Evolutionary conservation across 805 yeast species (phyloP).

Genomic region (Aciculoconidium aculeatum): DNA sequence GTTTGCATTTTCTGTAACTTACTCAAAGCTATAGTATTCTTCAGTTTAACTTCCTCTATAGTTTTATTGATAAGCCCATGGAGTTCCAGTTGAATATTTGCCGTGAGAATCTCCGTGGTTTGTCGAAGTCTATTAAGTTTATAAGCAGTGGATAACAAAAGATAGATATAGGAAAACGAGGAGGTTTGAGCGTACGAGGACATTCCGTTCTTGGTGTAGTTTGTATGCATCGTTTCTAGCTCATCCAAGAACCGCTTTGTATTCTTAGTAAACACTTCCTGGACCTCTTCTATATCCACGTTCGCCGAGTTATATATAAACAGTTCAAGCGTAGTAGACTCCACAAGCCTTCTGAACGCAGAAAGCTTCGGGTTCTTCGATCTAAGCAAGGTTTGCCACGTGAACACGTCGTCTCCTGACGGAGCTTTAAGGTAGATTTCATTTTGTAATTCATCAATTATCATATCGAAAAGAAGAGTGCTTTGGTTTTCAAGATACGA

Average conservation of each 20-base stretch:
- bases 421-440: conserved; percentile 54
- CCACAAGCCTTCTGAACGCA: conserved; percentile 28
- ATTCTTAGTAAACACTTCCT: conserved; percentile 29
- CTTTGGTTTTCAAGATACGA: conserved; percentile 51
- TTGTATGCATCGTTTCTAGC: conserved; percentile 23
- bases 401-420: conserved; percentile 5
- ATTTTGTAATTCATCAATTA: conserved; percentile 70
- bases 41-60: conserved; percentile 57
- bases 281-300: conserved; percentile 48
- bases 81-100: conserved; percentile 55
- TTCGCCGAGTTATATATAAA: conserved; percentile 52
- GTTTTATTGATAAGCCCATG: conserved; percentile 57
- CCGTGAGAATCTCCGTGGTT: conserved; percentile 48
- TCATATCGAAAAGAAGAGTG: conserved; percentile 57
- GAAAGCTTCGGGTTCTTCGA: conserved; percentile 31
- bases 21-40: conserved; percentile 37
- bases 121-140: conserved; percentile 57
- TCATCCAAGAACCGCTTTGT: conserved; percentile 22
- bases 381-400: conserved; percentile 20
- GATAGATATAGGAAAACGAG: conserved; percentile 46
- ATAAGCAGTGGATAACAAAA: conserved; percentile 50
- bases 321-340: conserved; percentile 43
- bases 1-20: conserved; percentile 25
- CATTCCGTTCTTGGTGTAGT: conserved; percentile 20
- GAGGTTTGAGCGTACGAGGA: conserved; percentile 25